These are phyloP conservation scores for Microascus cirrosus DNA, from an alignment of 2,329 filamentous ascomycete genomes.

Conservation along the genomic window DNA sequence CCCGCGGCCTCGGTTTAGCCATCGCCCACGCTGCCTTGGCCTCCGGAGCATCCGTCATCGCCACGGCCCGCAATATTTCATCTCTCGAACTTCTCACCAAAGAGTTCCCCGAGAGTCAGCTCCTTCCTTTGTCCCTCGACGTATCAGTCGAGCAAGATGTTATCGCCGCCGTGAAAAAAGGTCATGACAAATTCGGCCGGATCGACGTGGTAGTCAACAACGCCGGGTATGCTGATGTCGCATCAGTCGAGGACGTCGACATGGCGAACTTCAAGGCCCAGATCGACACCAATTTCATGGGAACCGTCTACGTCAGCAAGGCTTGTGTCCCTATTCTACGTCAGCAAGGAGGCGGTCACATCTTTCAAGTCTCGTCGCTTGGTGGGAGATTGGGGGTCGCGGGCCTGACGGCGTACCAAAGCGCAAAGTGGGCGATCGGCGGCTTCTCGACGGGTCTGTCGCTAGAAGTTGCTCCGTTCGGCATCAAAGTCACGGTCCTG, in stretches of 20 bases:
- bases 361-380: slow-evolving; percentile 27
- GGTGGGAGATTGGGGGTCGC: slow-evolving; percentile 22
- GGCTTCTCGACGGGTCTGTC: slow-evolving; percentile 24
- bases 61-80: slow-evolving; percentile 27
- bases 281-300: slow-evolving; percentile 50
- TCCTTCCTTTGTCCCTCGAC: slow-evolving; percentile 37
- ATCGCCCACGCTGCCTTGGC: slow-evolving; percentile 25
- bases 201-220: slow-evolving; percentile 52
- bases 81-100: slow-evolving; percentile 21
- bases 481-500: slow-evolving; percentile 24
- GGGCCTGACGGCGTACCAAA: slow-evolving; percentile 22
- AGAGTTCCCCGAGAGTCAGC: slow-evolving; percentile 25
- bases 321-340: slow-evolving; percentile 23
- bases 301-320: slow-evolving; percentile 40
- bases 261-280: slow-evolving; percentile 36
- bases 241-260: slow-evolving; percentile 38
- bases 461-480: slow-evolving; percentile 22
- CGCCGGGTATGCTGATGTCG: slow-evolving; percentile 44
- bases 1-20: slow-evolving; percentile 32
- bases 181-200: slow-evolving; percentile 34
- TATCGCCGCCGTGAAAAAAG: slow-evolving; percentile 20
- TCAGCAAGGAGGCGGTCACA: slow-evolving; percentile 16
- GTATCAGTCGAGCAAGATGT: slow-evolving; percentile 36
- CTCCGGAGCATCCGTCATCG: slow-evolving; percentile 29
- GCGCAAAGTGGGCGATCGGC: slow-evolving; percentile 25